A percentile compares a stretch with the other conserved stretches of the same genome.
Evolutionary conservation across 305 asterid species (phyloP).

Genomic region (Fraxinus paxiana): DNA sequence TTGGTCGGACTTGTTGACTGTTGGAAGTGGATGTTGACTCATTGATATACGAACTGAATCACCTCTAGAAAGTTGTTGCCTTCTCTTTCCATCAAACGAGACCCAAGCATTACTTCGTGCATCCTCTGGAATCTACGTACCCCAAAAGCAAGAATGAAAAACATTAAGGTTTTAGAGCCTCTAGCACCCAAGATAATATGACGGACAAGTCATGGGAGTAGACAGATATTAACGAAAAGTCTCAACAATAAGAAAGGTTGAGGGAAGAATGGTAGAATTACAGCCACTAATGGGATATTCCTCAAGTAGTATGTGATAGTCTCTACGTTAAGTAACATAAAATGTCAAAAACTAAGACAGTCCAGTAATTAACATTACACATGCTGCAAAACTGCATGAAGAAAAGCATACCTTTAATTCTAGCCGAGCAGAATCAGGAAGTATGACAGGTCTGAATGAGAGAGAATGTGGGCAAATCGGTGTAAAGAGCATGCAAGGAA

Average conservation of each 20-base stretch:
- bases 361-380: neutral
- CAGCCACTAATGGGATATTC: neutral
- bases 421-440: constrained; percentile 91
- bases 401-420: constrained; percentile 71
- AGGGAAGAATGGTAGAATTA: neutral
- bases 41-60: constrained; percentile 77
- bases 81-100: constrained; percentile 93
- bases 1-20: constrained; percentile 86
- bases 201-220: neutral
- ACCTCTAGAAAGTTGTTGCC: constrained; percentile 91
- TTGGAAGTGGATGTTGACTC: constrained; percentile 97
- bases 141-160: neutral
- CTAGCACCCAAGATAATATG: neutral
- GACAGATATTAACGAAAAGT: neutral
- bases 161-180: neutral
- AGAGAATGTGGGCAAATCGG: constrained; percentile 97
- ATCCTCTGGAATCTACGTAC: constrained; percentile 70
- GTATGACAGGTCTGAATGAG: constrained; percentile 94
- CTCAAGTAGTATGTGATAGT: neutral
- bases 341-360: neutral
- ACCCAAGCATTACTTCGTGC: constrained; percentile 99
- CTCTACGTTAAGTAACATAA: neutral
- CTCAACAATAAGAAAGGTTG: neutral
- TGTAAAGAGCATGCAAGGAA: constrained; percentile 96
- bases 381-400: neutral